Evolutionary conservation across 306 rosid genomes (phyloP).

Genomic region (Prunus kanzakura): DNA sequence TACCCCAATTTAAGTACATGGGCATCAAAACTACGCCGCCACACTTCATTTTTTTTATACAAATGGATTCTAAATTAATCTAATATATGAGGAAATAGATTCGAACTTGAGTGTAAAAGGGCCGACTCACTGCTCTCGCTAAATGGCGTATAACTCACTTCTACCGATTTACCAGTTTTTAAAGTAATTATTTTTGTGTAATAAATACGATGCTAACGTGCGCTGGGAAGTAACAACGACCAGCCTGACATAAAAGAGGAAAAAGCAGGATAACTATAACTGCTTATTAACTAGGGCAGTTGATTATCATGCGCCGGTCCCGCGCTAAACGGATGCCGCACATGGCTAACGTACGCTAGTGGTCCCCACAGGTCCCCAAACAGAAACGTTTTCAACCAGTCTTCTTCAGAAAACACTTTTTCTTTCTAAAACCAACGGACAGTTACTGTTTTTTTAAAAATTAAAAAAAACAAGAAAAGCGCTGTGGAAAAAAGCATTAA

Average conservation of each 20-base stretch:
- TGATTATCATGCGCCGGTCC: constrained; percentile 11
- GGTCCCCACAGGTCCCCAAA: not conserved
- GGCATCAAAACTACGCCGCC: constrained; percentile 4
- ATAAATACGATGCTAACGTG: not conserved
- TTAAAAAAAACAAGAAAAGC: not conserved
- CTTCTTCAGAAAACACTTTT: not conserved
- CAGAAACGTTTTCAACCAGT: not conserved
- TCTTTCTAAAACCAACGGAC: not conserved
- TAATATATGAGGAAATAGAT: rapidly evolving
- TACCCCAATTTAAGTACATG: not conserved
- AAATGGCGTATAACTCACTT: no score
- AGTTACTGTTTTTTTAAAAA: not conserved
- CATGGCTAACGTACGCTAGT: constrained; percentile 6
- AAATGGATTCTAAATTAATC: no score
- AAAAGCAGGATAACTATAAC: not conserved
- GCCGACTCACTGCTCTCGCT: rapidly evolving
- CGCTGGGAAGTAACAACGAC: not conserved
- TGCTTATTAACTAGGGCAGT: not conserved
- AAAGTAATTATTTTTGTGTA: no score
- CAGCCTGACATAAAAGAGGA: not conserved
- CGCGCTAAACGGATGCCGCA: not conserved
- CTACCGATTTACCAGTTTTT: no score
- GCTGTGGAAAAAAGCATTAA: not conserved
- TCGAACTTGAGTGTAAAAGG: rapidly evolving
- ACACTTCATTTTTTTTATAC: not conserved